Evolutionary conservation across 169 alveolate species (phyloP), one percentile per base, ranked within the genome.

Genomic region (Eimeria praecox): DNA sequence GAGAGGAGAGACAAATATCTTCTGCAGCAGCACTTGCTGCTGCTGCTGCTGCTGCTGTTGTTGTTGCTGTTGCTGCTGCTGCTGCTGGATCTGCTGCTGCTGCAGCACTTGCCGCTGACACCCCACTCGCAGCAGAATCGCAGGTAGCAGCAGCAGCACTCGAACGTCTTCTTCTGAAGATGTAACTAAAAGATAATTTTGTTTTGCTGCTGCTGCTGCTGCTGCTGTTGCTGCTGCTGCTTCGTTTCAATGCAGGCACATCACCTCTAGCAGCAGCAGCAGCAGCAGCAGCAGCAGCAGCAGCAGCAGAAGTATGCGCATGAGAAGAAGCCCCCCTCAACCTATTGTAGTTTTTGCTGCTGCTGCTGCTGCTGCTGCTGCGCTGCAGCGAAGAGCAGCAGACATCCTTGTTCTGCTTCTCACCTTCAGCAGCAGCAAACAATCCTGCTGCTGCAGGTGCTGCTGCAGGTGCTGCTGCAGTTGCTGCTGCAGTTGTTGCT

Each of bases 191-290:
- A 49, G 85, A 73, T 0, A 73, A 73, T 2, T 38, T 73, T 10
- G n/a, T 73, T 10, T 49, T 38, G 85, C 85, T 73, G 85, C 44
- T 73, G 44, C 85, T 38, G 85, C 85, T 73, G 85, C 44, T 73
- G 85, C 85, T 73, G 85, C 54, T 73, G 85, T 73, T 73, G 44
- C 85, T 73, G 49, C 56, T 49, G 56, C 56, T 49, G 56, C 56
- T 49, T 5, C 56, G 56, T 12, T 49, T 5, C 56, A 49, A 22
- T 22, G 40, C 35, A 30, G 14, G 35, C 75, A 27, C 35, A 30
- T 27, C 12, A 30, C 75, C 75, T 10, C 35, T 30, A 30, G 33
- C 75, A 30, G 40, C 75, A 18, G 75, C 14, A 64, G 40, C 33
- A 14, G 35, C 30, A 18, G 35, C 3, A 64, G 40, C 75, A 27